These are phyloP conservation scores for Paspalum vaginatum DNA, from an alignment of 176 grass and related monocot genomes.

Conservation along the genomic window DNA sequence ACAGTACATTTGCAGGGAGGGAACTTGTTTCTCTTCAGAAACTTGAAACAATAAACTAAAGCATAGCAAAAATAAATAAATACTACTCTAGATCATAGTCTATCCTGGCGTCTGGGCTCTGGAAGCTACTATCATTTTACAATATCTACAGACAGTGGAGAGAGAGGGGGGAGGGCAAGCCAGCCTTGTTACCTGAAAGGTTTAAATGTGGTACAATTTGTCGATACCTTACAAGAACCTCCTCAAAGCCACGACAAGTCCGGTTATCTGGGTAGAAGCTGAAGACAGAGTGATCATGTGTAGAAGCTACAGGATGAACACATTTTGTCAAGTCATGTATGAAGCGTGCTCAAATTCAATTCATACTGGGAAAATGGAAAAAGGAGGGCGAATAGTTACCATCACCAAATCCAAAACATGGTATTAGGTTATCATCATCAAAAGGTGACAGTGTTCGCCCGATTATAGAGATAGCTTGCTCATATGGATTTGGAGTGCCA, in stretches of 20 bases:
- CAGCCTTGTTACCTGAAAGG: slow-evolving; percentile 74
- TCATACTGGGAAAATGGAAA: slow-evolving; percentile 27
- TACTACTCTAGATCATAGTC: slow-evolving; percentile 1
- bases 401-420: slow-evolving; percentile 98
- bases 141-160: neutral
- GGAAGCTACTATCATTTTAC: neutral
- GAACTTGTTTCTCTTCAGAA: neutral
- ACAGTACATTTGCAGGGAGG: neutral
- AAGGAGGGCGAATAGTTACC: slow-evolving; percentile 43
- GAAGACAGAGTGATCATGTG: slow-evolving; percentile 83
- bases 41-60: slow-evolving; percentile 9
- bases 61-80: neutral
- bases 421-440: slow-evolving; percentile 99
- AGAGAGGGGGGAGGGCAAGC: neutral
- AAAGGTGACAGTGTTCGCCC: slow-evolving; percentile 93
- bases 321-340: slow-evolving; percentile 19
- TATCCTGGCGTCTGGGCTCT: neutral
- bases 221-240: slow-evolving; percentile 80
- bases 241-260: slow-evolving; percentile 86
- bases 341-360: neutral
- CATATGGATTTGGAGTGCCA: slow-evolving; percentile 75
- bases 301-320: slow-evolving; percentile 65
- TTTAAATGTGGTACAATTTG: slow-evolving; percentile 79
- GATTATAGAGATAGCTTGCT: slow-evolving; percentile 97
- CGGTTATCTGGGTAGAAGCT: slow-evolving; percentile 76